Base-by-base conservation (phyloP, 345 rosid genomes). In the Orychophragmus violaceus region DNA sequence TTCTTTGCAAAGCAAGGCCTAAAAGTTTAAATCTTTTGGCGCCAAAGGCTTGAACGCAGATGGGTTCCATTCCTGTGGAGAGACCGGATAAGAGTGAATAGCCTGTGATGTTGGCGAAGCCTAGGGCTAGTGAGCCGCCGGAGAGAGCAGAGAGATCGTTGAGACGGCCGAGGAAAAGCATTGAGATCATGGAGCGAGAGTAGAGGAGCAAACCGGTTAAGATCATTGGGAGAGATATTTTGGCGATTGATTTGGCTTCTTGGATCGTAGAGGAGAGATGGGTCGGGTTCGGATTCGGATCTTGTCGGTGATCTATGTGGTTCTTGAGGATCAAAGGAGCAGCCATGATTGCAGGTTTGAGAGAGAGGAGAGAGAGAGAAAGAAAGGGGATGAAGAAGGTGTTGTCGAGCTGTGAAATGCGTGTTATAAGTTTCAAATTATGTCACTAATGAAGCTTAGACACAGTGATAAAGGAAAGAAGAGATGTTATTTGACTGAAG, bases 71-170 rank as follows among this genome's bases (percentile, higher is more conserved):
- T 11, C 98, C 98, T 70, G 84, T 75, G 65, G 98, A 84, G 21
- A 91, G 86, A 64, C 98, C 98, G 1, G 96, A 85, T 56, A 89
- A 90, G 55, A 91, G 75, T 4, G 96, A 88, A 69, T 88, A 91
- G 0, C 98, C 98, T 2, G 98, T 91, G 84, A 89, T 89, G 77
- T 91, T 91, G 13, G 90, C 98, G 48, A 91, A 89, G 16, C 95
- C 98, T 4, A 88, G 69, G 5, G 96, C 96, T 0, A 91, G 88
- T 0, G 97, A 88, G 21, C 97, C 97, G 0, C 97, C 88, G 1
- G 96, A 91, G 27, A 91, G 80, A 23, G 93, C 66, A 42, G 69
- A 37, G 10, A 91, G 84, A 42, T 87, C 90, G 17, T 89, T 83
- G 3, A 90, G 83, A 33, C 84, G 86, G 70, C 97, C 97, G 0